Evolutionary conservation across 1,284 basidiomycete genomes (phyloP).

Genomic region (Apiotrichum montevideense): DNA sequence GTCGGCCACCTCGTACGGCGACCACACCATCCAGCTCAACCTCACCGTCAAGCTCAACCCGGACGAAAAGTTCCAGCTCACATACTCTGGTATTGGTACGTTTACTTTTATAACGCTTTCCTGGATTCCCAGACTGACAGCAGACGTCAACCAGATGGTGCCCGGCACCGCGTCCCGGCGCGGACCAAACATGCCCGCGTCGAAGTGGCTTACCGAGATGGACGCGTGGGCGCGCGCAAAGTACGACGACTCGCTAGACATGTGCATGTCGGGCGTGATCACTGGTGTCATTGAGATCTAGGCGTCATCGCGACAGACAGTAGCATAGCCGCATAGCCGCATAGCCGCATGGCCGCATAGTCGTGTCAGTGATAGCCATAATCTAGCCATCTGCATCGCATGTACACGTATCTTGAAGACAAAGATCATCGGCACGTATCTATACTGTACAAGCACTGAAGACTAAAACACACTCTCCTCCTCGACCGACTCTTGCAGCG

Average conservation of each 20-base stretch:
- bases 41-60: conserved; percentile 24
- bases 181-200: conserved; percentile 40
- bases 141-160: conserved; percentile 44
- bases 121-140: no score
- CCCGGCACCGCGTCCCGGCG: conserved; percentile 35
- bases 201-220: conserved; percentile 35
- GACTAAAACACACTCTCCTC: not conserved
- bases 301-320: no score
- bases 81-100: conserved; percentile 34
- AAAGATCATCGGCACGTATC: not conserved
- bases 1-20: conserved; percentile 45
- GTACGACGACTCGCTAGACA: conserved; percentile 37
- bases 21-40: conserved; percentile 33
- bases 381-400: no score
- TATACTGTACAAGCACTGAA: not conserved
- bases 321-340: no score
- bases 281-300: conserved; percentile 36
- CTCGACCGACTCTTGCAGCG: conserved; percentile 10
- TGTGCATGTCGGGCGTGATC: conserved; percentile 38
- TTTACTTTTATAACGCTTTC: no score
- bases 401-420: no score
- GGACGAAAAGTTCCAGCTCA: conserved; percentile 28
- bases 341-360: no score
- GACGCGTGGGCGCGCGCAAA: conserved; percentile 36
- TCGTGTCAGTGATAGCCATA: no score